A percentile compares a stretch with the other conserved stretches of the same genome.
phyloP scores from a whole-genome alignment of 2,329 filamentous ascomycete species.

The Fusarium falciforme region DNA sequence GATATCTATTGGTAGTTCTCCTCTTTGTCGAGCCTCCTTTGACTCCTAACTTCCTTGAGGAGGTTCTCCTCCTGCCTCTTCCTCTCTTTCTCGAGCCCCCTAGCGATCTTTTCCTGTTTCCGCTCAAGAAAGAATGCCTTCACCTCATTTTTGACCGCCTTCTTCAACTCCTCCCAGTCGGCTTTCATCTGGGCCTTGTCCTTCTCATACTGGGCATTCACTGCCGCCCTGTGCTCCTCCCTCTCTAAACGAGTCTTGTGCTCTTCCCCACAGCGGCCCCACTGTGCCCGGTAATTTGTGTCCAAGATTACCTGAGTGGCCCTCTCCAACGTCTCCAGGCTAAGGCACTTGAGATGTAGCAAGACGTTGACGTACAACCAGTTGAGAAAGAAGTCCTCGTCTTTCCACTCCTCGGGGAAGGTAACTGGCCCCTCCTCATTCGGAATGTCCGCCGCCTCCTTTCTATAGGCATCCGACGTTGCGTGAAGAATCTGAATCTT shows the following conservation, averaged over 20 bases:
- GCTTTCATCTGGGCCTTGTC: not conserved
- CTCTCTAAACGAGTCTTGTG: not conserved
- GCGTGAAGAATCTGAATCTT: not conserved
- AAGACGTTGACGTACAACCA: not conserved
- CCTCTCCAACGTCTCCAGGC: not conserved
- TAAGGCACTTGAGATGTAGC: not conserved
- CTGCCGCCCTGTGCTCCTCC: not conserved
- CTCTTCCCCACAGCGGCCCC: not conserved
- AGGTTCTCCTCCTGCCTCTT: not conserved
- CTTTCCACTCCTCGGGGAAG: not conserved
- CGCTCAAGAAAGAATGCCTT: no score
- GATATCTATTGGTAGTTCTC: not conserved
- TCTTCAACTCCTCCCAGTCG: no score
- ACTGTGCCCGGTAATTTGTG: not conserved
- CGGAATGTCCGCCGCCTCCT: not conserved
- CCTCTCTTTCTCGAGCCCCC: not conserved
- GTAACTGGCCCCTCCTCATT: not conserved
- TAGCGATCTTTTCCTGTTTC: not conserved
- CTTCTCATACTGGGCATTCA: not conserved
- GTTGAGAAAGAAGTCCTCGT: not conserved
- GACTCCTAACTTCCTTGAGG: not conserved
- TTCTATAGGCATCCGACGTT: not conserved
- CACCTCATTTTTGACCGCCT: no score
- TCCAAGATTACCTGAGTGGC: not conserved
- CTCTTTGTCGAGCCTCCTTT: not conserved